Percentiles rank a stretch among this genome's conserved stretches.
Evolutionary conservation across 2,329 filamentous ascomycete species (phyloP).

Genomic region (Trichoderma semiorbis): DNA sequence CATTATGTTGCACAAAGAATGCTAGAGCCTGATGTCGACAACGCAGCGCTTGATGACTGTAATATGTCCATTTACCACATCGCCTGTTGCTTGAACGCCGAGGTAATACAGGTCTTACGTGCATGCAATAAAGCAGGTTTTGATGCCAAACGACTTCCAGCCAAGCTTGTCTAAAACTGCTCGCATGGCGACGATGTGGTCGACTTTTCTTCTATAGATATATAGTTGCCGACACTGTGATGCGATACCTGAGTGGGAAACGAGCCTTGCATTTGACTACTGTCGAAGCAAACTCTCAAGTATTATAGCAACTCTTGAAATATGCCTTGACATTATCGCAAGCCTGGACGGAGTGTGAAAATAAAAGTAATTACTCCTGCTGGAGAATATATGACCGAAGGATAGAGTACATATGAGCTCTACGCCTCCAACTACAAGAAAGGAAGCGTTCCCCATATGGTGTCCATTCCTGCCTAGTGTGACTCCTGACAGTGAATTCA

Average conservation of each 20-base stretch:
- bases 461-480: not conserved
- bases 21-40: not conserved
- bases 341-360: not conserved
- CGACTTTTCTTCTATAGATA: not conserved
- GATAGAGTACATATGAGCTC: not conserved
- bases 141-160: not conserved
- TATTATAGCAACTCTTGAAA: too few species aligned
- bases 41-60: not conserved
- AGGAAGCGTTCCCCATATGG: not conserved
- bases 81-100: not conserved
- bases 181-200: not conserved
- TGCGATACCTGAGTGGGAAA: too few species aligned
- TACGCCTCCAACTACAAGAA: not conserved
- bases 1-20: not conserved
- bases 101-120: not conserved
- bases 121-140: not conserved
- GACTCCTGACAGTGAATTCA: not conserved
- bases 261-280: too few species aligned
- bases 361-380: not conserved
- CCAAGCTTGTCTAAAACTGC: not conserved
- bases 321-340: not conserved
- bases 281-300: too few species aligned
- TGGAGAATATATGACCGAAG: not conserved
- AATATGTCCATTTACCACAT: not conserved
- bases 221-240: too few species aligned